Evolutionary conservation across 2,329 filamentous ascomycete species (phyloP).

Genomic region (Orbilia ellipsospora): DNA sequence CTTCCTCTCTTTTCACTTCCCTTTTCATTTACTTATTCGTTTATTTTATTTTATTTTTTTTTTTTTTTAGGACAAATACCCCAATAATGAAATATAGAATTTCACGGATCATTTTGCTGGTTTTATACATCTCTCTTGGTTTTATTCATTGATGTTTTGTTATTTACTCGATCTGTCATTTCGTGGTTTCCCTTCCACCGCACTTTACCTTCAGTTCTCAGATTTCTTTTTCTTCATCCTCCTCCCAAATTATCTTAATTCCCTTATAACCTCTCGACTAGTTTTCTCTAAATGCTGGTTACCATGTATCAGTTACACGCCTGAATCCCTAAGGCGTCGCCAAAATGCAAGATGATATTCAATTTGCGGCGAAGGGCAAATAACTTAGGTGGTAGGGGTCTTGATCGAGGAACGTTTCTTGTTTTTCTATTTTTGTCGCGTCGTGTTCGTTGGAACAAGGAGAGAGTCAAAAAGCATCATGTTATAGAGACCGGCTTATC

Average conservation of each 20-base stretch:
- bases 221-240: neutral
- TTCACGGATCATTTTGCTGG: neutral
- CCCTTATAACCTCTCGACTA: neutral
- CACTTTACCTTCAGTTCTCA: neutral
- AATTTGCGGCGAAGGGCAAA: too few relatives aligned
- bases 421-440: too few relatives aligned
- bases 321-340: too few relatives aligned
- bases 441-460: neutral
- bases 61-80: conserved; percentile 28
- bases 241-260: neutral
- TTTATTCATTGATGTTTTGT: conserved; percentile 1
- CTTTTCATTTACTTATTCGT: neutral
- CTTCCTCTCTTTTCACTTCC: neutral
- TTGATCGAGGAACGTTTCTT: too few relatives aligned
- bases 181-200: neutral
- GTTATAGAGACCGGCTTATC: conserved; percentile 32
- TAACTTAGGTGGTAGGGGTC: too few relatives aligned
- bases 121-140: conserved; percentile 12
- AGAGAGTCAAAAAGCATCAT: neutral
- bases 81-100: conserved; percentile 50
- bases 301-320: too few relatives aligned
- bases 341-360: too few relatives aligned
- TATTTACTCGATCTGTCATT: neutral
- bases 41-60: neutral
- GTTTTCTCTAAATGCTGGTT: too few relatives aligned